Evolutionary conservation across 805 yeast genomes (phyloP), one percentile per base, ranked within the genome.

Genomic region (Metschnikowia borealis): DNA sequence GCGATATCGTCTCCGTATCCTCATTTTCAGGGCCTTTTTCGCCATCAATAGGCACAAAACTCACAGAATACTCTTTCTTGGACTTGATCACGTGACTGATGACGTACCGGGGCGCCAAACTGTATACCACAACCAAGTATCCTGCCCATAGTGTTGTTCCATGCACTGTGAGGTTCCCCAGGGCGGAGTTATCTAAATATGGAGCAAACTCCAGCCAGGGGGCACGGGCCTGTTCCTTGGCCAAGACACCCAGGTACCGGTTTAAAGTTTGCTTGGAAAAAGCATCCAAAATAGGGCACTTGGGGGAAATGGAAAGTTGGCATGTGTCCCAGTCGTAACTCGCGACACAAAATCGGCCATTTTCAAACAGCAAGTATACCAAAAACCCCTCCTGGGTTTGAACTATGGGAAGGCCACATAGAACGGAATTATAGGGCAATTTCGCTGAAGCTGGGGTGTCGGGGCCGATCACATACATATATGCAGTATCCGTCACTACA

Each of bases 1-100:
- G 33, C 11, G 46, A 34, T 5, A 44, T 36, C 6, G 39, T 23
- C 33, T 34, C 40, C 5, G 23, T 4, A 5, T 5, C 23, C 2
- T 4, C 29, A 11, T 37, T 21, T 20, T 37, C 26, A 20, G 15
- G 4, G n/a, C 7, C 15, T 6, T 14, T 8, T 8, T 31, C 38
- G 14, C 20, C 45, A 18, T 31, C 34, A 3, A 38, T 3, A 8
- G 50, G 49, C 20, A 54, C 20, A 15, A 54, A 52, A 29, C 49
- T 32, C 29, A 56, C 49, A 7, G 20, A 26, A 34, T 48, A 52
- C n/a, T 56, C 59, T 36, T 39, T 29, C 15, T 46, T 46, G 6
- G 59, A 54, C 38, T 56, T 57, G 17, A 56, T 56, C 2, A 68
- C 70, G 37, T 61, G 65, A 35, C 60, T 62, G 8, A 64, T 43